phyloP scores from a whole-genome alignment of 2,329 filamentous ascomycete genomes.

The Pseudogymnoascus sp. region DNA sequence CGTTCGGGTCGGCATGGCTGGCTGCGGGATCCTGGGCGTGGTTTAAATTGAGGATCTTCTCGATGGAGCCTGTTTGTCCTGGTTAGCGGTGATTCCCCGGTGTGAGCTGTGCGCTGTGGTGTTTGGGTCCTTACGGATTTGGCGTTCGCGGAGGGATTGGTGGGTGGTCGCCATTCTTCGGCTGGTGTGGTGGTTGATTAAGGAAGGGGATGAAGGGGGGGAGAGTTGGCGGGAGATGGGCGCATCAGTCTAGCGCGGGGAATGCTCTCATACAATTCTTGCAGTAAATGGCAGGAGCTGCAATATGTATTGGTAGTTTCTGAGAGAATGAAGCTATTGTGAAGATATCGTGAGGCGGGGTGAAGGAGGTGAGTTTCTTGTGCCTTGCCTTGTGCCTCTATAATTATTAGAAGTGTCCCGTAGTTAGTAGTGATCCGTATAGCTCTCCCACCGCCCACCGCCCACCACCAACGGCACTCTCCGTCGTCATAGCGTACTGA shows the following conservation, averaged over 20 bases:
- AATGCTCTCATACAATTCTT: not conserved
- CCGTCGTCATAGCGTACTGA: not conserved
- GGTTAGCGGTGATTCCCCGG: not conserved
- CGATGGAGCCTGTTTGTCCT: constrained; percentile 62
- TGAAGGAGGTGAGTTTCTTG: not conserved
- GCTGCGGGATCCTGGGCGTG: constrained; percentile 49
- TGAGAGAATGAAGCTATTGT: not conserved
- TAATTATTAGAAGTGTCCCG: not conserved
- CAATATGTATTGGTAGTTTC: not conserved
- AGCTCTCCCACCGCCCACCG: not conserved
- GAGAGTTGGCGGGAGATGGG: not conserved
- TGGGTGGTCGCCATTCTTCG: not conserved
- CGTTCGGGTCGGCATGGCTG: constrained; percentile 52
- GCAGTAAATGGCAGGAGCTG: not conserved
- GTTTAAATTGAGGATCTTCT: constrained; percentile 93
- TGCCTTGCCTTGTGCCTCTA: not conserved
- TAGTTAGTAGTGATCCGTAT: not conserved
- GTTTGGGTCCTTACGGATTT: constrained; percentile 49
- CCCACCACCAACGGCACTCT: not conserved
- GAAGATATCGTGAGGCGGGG: not conserved
- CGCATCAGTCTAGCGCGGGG: not conserved
- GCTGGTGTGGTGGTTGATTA: not conserved
- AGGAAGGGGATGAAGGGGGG: not conserved
- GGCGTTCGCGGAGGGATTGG: constrained; percentile 55
- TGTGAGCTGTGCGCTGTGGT: constrained; percentile 10